Percentiles rank a stretch among this genome's conserved stretches.
These are phyloP conservation scores for Coemansia biformis DNA, from an alignment of 192 early-diverging fungal genomes.

Conservation along the genomic window DNA sequence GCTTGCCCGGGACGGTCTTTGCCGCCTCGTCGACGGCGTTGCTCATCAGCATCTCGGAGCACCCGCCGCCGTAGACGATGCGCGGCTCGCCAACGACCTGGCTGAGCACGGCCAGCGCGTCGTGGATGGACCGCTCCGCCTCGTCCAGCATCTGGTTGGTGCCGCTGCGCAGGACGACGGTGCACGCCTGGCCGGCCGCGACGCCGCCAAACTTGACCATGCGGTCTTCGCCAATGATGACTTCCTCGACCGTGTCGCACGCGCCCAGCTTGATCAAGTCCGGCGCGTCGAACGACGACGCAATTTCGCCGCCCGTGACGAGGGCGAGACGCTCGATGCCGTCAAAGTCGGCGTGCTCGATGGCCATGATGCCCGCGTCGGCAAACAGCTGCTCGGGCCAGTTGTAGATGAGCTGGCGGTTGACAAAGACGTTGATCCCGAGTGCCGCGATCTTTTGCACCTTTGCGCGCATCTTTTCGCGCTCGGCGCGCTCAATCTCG, in stretches of 20 bases:
- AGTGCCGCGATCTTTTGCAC: slow-evolving; percentile 97
- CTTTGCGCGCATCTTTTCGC: slow-evolving; percentile 97
- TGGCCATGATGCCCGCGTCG: slow-evolving; percentile 92
- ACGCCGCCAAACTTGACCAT: slow-evolving; percentile 96
- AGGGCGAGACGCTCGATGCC: slow-evolving; percentile 95
- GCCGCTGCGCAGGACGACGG: slow-evolving; percentile 94
- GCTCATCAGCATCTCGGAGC: slow-evolving; percentile 96
- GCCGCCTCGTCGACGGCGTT: slow-evolving; percentile 94
- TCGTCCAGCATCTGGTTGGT: slow-evolving; percentile 94
- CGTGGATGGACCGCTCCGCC: slow-evolving; percentile 94
- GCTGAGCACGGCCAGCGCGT: slow-evolving; percentile 90
- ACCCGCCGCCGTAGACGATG: slow-evolving; percentile 92
- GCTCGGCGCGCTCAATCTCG: slow-evolving; percentile 96
- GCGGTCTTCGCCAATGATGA: slow-evolving; percentile 98
- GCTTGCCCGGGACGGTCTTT: slow-evolving; percentile 86
- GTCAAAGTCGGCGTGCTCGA: slow-evolving; percentile 99
- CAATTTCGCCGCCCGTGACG: slow-evolving; percentile 97
- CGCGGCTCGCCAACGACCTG: slow-evolving; percentile 93
- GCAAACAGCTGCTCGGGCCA: slow-evolving; percentile 99
- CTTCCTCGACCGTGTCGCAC: slow-evolving; percentile 95
- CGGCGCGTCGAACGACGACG: slow-evolving; percentile 97
- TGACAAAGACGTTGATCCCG: slow-evolving; percentile 99
- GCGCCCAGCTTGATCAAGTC: slow-evolving; percentile 91
- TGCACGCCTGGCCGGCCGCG: slow-evolving; percentile 94
- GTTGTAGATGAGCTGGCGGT: slow-evolving; percentile 99